A percentile compares a stretch with the other conserved stretches of the same genome.
Evolutionary conservation across 306 rosid genomes (phyloP).

Genomic region (Prunus padus): DNA sequence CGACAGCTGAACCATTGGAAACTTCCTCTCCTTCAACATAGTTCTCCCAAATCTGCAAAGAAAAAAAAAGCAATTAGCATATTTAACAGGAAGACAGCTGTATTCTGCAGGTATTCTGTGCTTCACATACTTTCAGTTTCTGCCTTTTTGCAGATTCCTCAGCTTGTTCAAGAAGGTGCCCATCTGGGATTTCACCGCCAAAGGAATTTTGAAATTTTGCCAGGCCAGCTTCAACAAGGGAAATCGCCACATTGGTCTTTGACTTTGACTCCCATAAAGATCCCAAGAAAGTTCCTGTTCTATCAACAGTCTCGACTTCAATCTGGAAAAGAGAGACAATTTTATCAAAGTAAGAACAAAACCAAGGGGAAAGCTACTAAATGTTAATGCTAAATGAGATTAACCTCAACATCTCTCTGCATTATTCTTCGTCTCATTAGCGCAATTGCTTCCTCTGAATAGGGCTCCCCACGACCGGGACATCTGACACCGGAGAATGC

Average conservation of each 20-base stretch:
- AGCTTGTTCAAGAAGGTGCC: constrained; percentile 79
- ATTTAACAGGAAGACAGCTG: constrained; percentile 15
- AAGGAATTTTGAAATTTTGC: constrained; percentile 87
- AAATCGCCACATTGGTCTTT: constrained; percentile 58
- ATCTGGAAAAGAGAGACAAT: constrained; percentile 43
- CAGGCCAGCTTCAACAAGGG: constrained; percentile 91
- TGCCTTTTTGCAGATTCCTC: constrained; percentile 77
- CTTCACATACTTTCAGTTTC: constrained; percentile 77
- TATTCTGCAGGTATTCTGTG: neutral
- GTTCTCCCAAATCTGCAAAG: constrained; percentile 88
- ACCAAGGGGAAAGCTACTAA: constrained; percentile 9
- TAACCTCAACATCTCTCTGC: constrained; percentile 98
- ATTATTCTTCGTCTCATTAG: constrained; percentile 93
- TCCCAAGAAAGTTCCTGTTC: constrained; percentile 96
- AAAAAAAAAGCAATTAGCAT: constrained; percentile 34
- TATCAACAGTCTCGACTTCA: constrained; percentile 93
- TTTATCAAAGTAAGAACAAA: constrained; percentile 14
- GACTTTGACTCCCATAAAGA: constrained; percentile 91
- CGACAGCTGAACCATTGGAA: constrained; percentile 61
- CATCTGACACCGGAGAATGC: constrained; percentile 94
- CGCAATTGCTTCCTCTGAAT: constrained; percentile 94
- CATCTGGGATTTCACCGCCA: constrained; percentile 86
- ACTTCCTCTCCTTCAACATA: constrained; percentile 95
- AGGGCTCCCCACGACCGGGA: constrained; percentile 92
- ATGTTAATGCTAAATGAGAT: constrained; percentile 23